Evolutionary conservation across 192 early-diverging fungal species (phyloP).

Genomic region (Chytriomyces hyalinus): DNA sequence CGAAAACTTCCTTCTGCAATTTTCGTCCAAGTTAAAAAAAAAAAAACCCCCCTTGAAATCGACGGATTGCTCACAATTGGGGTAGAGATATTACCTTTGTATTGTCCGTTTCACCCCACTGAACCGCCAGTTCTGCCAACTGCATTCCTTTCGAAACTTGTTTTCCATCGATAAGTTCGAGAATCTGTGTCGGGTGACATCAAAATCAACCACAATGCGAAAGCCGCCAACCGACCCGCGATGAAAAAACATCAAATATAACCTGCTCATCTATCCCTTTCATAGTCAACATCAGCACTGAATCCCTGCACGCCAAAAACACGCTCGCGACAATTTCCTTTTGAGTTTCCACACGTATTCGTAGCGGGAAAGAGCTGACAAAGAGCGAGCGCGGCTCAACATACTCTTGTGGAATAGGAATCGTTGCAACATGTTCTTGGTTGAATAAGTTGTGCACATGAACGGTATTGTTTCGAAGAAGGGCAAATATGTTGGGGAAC

Average conservation of each 20-base stretch:
- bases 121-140: conserved; percentile 63
- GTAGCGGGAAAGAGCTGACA: conserved; percentile 58
- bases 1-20: conserved; percentile 24
- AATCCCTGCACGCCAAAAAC: conserved; percentile 61
- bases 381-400: conserved; percentile 39
- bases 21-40: not conserved
- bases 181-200: conserved; percentile 36
- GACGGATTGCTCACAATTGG: too few species aligned
- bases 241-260: not conserved
- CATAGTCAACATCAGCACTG: conserved; percentile 65
- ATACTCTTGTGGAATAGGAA: conserved; percentile 38
- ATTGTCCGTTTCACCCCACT: conserved; percentile 50
- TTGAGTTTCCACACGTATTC: not conserved
- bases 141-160: conserved; percentile 67
- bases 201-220: conserved; percentile 12
- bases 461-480: conserved; percentile 70
- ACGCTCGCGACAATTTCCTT: conserved; percentile 29
- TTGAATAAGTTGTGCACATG: conserved; percentile 78
- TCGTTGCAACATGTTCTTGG: conserved; percentile 66
- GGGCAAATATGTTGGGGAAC: conserved; percentile 74
- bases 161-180: conserved; percentile 60
- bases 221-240: not conserved
- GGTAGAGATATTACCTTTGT: conserved; percentile 39
- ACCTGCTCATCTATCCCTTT: conserved; percentile 67
- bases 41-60: not conserved